Evolutionary conservation across 208 protist species (phyloP).

Genomic region (Leishmania tropica): DNA sequence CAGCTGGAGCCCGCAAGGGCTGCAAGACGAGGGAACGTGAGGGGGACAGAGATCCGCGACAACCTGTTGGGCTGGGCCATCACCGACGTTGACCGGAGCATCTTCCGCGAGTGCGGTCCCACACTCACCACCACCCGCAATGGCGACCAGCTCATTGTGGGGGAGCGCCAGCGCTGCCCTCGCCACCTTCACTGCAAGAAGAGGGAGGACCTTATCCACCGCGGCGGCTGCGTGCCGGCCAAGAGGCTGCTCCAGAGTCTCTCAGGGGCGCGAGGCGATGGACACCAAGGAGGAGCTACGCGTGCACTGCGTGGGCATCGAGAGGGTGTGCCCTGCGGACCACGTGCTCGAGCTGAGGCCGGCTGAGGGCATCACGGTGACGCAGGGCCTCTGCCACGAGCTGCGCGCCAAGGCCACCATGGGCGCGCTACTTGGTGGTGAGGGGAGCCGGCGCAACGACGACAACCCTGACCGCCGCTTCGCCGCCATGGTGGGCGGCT

Average conservation of each 20-base stretch:
- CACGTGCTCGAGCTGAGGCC: slow-evolving; percentile 24
- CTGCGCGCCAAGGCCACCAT: slow-evolving; percentile 19
- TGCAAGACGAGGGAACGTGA: slow-evolving; percentile 15
- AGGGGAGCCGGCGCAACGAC: slow-evolving; percentile 29
- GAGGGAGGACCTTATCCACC: slow-evolving; percentile 28
- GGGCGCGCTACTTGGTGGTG: slow-evolving; percentile 18
- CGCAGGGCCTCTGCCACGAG: slow-evolving; percentile 23
- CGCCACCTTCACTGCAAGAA: slow-evolving; percentile 24
- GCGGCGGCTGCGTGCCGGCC: slow-evolving; percentile 19
- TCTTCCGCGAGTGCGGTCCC: slow-evolving; percentile 21
- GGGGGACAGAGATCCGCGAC: neutral
- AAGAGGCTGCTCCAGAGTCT: slow-evolving; percentile 11
- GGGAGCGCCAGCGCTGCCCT: slow-evolving; percentile 15
- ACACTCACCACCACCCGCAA: slow-evolving; percentile 14
- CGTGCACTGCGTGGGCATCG: slow-evolving; percentile 20
- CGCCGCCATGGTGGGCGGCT: slow-evolving; percentile 18
- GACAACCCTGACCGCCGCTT: slow-evolving; percentile 30
- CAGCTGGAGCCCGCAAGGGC: slow-evolving; percentile 14
- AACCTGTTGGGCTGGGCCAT: slow-evolving; percentile 27
- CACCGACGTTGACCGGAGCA: slow-evolving; percentile 23
- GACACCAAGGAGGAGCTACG: slow-evolving; percentile 14
- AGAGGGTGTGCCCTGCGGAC: slow-evolving; percentile 16
- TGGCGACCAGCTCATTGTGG: slow-evolving; percentile 20
- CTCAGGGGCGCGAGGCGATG: slow-evolving; percentile 15
- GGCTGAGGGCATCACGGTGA: slow-evolving; percentile 26